Percentiles rank a stretch among this genome's conserved stretches.
Evolutionary conservation across 768 basidiomycete species (phyloP).

Genomic region (Gymnopilus dilepis): DNA sequence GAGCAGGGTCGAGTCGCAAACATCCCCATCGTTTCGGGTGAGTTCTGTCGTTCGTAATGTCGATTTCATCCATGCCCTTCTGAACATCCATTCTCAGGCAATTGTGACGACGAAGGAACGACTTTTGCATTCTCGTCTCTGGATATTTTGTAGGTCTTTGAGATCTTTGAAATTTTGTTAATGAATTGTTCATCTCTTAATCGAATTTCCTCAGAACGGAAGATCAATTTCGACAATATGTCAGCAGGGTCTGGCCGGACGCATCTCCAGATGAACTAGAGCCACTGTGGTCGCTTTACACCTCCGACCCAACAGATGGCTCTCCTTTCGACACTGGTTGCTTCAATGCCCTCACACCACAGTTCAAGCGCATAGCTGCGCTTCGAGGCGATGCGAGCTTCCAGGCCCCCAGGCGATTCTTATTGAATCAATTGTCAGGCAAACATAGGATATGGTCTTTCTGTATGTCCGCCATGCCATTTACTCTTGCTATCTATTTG

Average conservation of each 20-base stretch:
- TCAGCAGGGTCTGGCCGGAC: conserved; percentile 20
- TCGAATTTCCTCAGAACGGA: conserved; percentile 3
- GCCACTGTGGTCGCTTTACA: conserved; percentile 36
- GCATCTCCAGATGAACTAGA: conserved; percentile 26
- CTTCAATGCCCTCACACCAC: conserved; percentile 44
- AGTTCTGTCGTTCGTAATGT: background rate
- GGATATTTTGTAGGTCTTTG: background rate
- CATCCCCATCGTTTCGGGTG: conserved; percentile 51
- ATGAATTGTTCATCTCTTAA: no score
- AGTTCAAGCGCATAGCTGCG: conserved; percentile 58
- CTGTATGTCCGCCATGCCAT: conserved; percentile 31
- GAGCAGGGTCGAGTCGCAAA: conserved; percentile 48
- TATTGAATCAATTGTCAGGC: conserved; percentile 44
- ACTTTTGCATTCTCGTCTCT: conserved; percentile 42
- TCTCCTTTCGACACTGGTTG: conserved; percentile 55
- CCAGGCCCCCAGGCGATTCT: conserved; percentile 56
- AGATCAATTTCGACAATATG: conserved; percentile 4
- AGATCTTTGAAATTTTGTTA: no score
- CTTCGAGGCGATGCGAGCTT: conserved; percentile 56
- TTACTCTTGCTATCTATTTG: conserved; percentile 3
- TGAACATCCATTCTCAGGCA: conserved; percentile 32
- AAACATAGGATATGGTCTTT: conserved; percentile 52
- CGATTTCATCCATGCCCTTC: no score
- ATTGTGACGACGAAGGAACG: conserved; percentile 64
- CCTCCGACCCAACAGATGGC: conserved; percentile 42